Percentiles rank a stretch among this genome's conserved stretches.
Conservation (phyloP, 495 filamentous ascomycete species). For the Penicillium tannophilum region DNA sequence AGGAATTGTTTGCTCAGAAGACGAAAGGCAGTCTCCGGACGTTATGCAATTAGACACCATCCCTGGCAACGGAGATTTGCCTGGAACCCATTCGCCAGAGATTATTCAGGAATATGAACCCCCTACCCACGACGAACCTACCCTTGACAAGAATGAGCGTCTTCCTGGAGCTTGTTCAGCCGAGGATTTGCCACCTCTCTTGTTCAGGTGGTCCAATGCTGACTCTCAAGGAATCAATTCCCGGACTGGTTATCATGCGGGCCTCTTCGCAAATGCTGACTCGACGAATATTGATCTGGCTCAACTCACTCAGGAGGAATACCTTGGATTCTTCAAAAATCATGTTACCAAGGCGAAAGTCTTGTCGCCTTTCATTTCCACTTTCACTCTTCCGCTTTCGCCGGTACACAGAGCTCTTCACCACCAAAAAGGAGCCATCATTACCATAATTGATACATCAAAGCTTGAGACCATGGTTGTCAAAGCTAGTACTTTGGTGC, state of each 20-base stretch:
- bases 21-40: not conserved
- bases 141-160: not conserved
- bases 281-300: slow-evolving; percentile 16
- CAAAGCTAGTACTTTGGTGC: slow-evolving; percentile 27
- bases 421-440: slow-evolving; percentile 25
- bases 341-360: slow-evolving; percentile 27
- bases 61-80: not conserved
- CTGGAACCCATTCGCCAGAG: not conserved
- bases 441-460: slow-evolving; percentile 35
- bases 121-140: not conserved
- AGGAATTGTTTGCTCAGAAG: not conserved
- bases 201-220: slow-evolving; percentile 42
- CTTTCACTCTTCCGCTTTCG: slow-evolving; percentile 22
- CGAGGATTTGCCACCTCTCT: slow-evolving; percentile 23
- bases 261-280: slow-evolving; percentile 22
- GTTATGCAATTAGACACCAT: not conserved
- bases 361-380: slow-evolving; percentile 39
- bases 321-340: slow-evolving; percentile 22
- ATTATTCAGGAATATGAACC: not conserved
- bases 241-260: slow-evolving; percentile 22
- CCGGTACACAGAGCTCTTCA: slow-evolving; percentile 39
- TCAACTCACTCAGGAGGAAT: slow-evolving; percentile 17
- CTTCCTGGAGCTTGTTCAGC: slow-evolving; percentile 1
- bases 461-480: slow-evolving; percentile 28
- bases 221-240: slow-evolving; percentile 39